A percentile compares a stretch with the other conserved stretches of the same genome.
Conservation (phyloP, 1,284 basidiomycete species). For the Papiliotrema laurentii region DNA sequence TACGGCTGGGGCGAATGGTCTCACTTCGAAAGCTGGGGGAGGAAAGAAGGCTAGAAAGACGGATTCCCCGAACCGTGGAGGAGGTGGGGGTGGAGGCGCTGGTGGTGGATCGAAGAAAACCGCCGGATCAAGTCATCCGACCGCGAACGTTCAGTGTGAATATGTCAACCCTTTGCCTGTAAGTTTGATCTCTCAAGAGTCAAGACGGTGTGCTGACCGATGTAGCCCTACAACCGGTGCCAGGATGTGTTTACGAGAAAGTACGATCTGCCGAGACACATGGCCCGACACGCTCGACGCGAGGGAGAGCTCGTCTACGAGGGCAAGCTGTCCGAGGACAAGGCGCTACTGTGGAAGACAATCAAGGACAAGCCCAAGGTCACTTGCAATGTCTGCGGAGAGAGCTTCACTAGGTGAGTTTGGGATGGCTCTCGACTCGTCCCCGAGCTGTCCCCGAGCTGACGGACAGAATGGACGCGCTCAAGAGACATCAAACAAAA, state of each 20-base stretch:
- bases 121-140: not conserved
- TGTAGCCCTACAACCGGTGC: conserved; percentile 43
- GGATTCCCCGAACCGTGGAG: conserved; percentile 5
- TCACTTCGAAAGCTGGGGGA: not conserved
- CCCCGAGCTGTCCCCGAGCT: not conserved
- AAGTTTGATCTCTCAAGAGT: conserved; percentile 7
- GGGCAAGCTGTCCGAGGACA: conserved; percentile 37
- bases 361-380: conserved; percentile 45
- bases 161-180: conserved; percentile 44
- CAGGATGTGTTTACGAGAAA: conserved; percentile 44
- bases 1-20: not conserved
- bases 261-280: conserved; percentile 46
- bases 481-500: conserved; percentile 45
- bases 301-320: conserved; percentile 45
- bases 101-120: conserved; percentile 1
- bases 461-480: conserved; percentile 36
- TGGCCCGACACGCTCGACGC: conserved; percentile 42
- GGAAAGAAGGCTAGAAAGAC: conserved; percentile 5
- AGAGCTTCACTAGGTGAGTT: conserved; percentile 43
- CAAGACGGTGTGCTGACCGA: not conserved
- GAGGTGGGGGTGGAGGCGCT: conserved; percentile 1
- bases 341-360: conserved; percentile 42
- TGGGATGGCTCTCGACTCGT: not conserved
- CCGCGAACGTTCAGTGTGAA: conserved; percentile 40
- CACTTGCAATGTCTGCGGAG: conserved; percentile 33